Base-by-base conservation (phyloP, 129 eudicot species). In the Arctium minus region DNA sequence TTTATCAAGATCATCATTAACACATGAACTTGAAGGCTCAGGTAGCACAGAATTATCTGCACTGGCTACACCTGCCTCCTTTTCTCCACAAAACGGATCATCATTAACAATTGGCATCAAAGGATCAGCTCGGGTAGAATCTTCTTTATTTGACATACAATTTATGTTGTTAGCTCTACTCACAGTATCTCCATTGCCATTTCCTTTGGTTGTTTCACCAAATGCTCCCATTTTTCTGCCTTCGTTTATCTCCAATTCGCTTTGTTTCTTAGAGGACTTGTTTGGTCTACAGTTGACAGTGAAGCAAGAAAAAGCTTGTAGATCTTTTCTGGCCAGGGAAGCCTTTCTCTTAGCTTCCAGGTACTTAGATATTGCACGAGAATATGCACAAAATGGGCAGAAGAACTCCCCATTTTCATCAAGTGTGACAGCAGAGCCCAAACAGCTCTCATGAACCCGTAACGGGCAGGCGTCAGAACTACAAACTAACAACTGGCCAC, bases 331-430 rank as follows among this genome's bases (percentile, higher is more conserved):
- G 42, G 98, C 90, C 81, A 75, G 38, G 74, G 89, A 80, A 29
- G 70, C 82, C 75, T 82, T 89, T 79, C 67, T 86, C 93, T 89
- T 91, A 75, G 81, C 86, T 78, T 89, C 89, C 40, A 72, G 30
- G 80, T 83, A 96, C 84, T 87, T 80, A 1, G 95, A 86, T 71
- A 89, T 84, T 33, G 94, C 93, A 80, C 79, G 90, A 44, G 92
- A 88, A 89, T 93, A 96, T 33, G 90, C 87, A 85, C 99, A 96
- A 72, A 91, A 90, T 0, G 97, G 97, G 84, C 98, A 96, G 81
- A 87, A 91, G 73, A 93, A 93, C 7, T 81, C 67, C 13, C 85
- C 92, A 9, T 44, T 80, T 70, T 72, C 87, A 79, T 91, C 93
- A 71, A 90, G 89, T 13, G 86, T 86, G 83, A 82, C 75, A 29